Evolutionary conservation across 2,329 filamentous ascomycete species (phyloP), one percentile per base, ranked within the genome.

Genomic region (Apiospora hydei): DNA sequence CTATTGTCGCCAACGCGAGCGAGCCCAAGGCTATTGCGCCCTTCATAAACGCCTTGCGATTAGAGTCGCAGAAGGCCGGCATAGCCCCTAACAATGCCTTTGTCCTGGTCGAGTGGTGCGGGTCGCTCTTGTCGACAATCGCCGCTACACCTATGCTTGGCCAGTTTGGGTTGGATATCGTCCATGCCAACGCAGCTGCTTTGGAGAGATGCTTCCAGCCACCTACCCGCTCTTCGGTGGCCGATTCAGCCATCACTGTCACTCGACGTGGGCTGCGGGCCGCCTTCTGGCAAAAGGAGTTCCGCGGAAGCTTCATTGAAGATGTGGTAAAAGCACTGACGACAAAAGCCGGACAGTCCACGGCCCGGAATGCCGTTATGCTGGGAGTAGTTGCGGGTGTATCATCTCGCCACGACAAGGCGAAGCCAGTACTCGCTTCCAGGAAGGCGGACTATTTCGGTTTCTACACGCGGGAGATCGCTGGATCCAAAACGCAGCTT

Each of bases 371-470:
- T 84, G 90, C 94, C 16, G 85, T 93, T 13, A 88, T 97, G 73
- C 88, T 99, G 1, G 96, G 96, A 24, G 90, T 97, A 69, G 89
- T 99, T 75, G 94, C 95, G 64, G 96, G 95, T 7, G 95, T 98
- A 11, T 94, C 92, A 79, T 90, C 92, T 53, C 92, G 95, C 70
- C 88, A 95, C 70, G 84, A 88, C 3, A 83, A 88, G 73, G 87
- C 90, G 68, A 92, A 90, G 77, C 83, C 88, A 6, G 81, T 90
- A 43, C 80, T 98, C 68, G 88, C 90, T 72, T 83, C 84, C 64
- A 86, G 89, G 72, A 97, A 95, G 84, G 84, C 89, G 61, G 87
- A 92, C 69, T 94, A 95, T 80, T 92, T 94, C 81, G 85, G 91
- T 8, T 99, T 96, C 81, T 98, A 97, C 80, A 88, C 89, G 18